Conservation (phyloP, 805 yeast genomes). For the Saccharomycopsis oosterbeekiorum region DNA sequence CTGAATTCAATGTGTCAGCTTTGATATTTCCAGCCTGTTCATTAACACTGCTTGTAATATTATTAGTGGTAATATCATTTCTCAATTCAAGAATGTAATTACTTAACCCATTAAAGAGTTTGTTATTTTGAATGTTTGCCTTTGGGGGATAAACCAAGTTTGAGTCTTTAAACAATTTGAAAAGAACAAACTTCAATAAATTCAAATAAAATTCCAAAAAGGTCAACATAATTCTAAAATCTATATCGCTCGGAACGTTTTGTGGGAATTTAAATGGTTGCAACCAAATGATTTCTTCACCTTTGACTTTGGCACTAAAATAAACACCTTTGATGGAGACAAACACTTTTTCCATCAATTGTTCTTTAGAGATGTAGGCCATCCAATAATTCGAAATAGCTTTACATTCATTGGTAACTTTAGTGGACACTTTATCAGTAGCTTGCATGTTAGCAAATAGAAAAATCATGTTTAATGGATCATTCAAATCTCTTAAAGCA, state of each 20-base stretch:
- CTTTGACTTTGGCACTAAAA: slow-evolving; percentile 81
- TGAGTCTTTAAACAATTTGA: slow-evolving; percentile 73
- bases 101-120: slow-evolving; percentile 83
- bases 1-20: slow-evolving; percentile 42
- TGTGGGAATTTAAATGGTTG: slow-evolving; percentile 97
- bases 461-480: slow-evolving; percentile 90
- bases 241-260: slow-evolving; percentile 87
- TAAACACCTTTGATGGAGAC: slow-evolving; percentile 96
- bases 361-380: slow-evolving; percentile 83
- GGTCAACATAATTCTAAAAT: slow-evolving; percentile 93
- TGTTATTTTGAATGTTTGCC: slow-evolving; percentile 47
- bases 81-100: slow-evolving; percentile 64
- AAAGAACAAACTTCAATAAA: slow-evolving; percentile 76
- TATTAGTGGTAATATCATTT: slow-evolving; percentile 21
- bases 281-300: slow-evolving; percentile 92
- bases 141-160: slow-evolving; percentile 88
- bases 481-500: slow-evolving; percentile 89
- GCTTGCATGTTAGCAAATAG: slow-evolving; percentile 93
- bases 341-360: slow-evolving; percentile 76
- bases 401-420: slow-evolving; percentile 81
- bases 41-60: slow-evolving; percentile 26
- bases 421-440: slow-evolving; percentile 68
- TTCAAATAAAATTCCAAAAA: slow-evolving; percentile 95
- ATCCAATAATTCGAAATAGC: slow-evolving; percentile 88
- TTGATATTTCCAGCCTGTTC: slow-evolving; percentile 27